Evolutionary conservation across 2,329 filamentous ascomycete genomes (phyloP).

Genomic region (Alternaria alternata): DNA sequence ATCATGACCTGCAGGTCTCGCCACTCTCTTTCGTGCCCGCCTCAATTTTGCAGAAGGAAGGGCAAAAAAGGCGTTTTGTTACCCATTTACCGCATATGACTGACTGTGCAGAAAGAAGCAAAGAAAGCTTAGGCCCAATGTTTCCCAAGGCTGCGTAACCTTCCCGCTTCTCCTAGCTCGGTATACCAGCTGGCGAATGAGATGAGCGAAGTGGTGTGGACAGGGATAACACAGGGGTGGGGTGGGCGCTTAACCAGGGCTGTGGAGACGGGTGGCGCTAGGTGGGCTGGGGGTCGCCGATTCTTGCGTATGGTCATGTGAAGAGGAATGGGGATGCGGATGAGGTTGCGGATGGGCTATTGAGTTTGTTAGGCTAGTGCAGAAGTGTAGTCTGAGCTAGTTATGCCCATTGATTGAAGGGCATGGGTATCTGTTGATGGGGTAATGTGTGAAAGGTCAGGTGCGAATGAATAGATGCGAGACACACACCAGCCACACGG

Average conservation of each 20-base stretch:
- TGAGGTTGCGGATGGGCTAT: constrained; percentile 6
- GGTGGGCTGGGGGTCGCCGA: constrained; percentile 3
- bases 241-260: constrained; percentile 24
- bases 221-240: constrained; percentile 20
- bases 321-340: constrained; percentile 5
- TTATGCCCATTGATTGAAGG: background rate
- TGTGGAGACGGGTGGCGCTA: constrained; percentile 20
- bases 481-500: background rate
- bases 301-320: constrained; percentile 5
- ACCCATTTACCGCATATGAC: constrained; percentile 1
- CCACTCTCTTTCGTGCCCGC: background rate
- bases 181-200: constrained; percentile 28
- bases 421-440: background rate
- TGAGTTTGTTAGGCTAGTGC: background rate
- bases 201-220: background rate
- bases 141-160: constrained; percentile 33
- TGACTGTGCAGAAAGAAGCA: background rate
- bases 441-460: background rate
- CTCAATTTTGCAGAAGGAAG: background rate
- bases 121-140: constrained; percentile 4
- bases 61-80: background rate
- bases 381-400: background rate
- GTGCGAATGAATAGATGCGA: background rate
- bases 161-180: constrained; percentile 26
- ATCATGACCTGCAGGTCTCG: background rate